phyloP scores from a whole-genome alignment of 2,329 filamentous ascomycete genomes.

The Monilinia vaccinii-corymbosi region DNA sequence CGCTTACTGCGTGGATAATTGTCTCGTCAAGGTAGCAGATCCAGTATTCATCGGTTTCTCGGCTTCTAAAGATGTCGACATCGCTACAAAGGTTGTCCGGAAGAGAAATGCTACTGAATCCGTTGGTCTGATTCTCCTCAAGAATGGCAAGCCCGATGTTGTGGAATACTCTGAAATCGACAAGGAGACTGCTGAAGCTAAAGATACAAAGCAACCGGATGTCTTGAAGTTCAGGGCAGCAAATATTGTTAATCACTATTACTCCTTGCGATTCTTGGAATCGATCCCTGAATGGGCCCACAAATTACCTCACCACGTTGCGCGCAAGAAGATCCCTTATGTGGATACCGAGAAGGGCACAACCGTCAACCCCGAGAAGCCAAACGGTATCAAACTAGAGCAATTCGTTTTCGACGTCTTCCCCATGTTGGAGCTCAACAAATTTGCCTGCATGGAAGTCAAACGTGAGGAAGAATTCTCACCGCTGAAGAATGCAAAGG shows the following conservation, averaged over 20 bases:
- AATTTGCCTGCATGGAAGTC: constrained; percentile 95
- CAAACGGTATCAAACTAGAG: constrained; percentile 98
- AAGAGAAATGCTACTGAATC: constrained; percentile 96
- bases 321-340: constrained; percentile 95
- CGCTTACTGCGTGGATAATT: constrained; percentile 98
- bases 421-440: constrained; percentile 72
- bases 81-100: constrained; percentile 97
- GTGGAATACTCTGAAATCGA: constrained; percentile 99
- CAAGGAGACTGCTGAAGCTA: constrained; percentile 75
- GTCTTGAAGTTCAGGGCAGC: constrained; percentile 93
- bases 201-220: constrained; percentile 69
- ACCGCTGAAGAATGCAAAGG: constrained; percentile 81
- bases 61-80: constrained; percentile 79
- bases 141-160: constrained; percentile 93
- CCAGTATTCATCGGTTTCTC: constrained; percentile 93
- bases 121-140: constrained; percentile 86
- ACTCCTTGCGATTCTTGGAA: constrained; percentile 88
- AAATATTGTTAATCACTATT: constrained; percentile 99
- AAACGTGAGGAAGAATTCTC: constrained; percentile 97
- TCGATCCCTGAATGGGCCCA: constrained; percentile 79
- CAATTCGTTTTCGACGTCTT: constrained; percentile 99
- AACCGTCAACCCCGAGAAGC: constrained; percentile 81
- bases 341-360: constrained; percentile 69
- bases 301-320: constrained; percentile 88
- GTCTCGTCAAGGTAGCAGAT: constrained; percentile 96